Percentiles rank a stretch among this genome's conserved stretches.
Conservation (phyloP, 306 rosid genomes). For the Lagenaria siceraria region DNA sequence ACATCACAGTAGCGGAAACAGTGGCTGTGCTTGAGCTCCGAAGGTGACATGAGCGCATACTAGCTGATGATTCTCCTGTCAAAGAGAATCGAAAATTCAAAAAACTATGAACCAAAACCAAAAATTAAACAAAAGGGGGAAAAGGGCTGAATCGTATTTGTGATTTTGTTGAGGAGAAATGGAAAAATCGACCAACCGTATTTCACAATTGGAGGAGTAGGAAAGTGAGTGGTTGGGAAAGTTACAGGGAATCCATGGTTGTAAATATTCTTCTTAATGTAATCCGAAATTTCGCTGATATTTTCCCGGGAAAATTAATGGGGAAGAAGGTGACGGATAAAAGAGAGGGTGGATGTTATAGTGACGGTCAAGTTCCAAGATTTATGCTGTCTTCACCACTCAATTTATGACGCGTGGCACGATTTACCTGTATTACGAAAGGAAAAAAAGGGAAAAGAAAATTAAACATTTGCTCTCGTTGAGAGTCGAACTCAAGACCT, state of each 20-base stretch:
- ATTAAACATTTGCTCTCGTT: not conserved
- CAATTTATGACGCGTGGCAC: not conserved
- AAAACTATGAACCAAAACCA: not conserved
- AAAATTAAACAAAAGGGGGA: not conserved
- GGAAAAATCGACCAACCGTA: not conserved
- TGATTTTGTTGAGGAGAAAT: not conserved
- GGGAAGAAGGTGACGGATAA: not conserved
- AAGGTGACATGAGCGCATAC: slow-evolving; percentile 37
- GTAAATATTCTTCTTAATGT: not conserved
- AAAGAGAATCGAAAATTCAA: not conserved
- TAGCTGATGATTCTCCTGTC: not conserved
- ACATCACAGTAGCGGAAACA: slow-evolving; percentile 18
- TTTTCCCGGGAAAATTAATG: not conserved
- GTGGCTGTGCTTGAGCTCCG: slow-evolving; percentile 1
- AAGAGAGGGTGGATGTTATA: not conserved
- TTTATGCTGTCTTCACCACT: not conserved
- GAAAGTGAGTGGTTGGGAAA: slow-evolving; percentile 1
- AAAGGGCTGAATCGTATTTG: not conserved
- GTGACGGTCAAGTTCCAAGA: not conserved
- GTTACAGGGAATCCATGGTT: slow-evolving; percentile 7
- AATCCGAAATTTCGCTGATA: not conserved
- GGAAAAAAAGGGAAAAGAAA: not conserved
- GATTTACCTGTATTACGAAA: not conserved
- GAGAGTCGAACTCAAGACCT: not conserved
- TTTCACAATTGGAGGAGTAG: not conserved